Conservation (phyloP, 306 rosid genomes). For the Boehmeria nivea region DNA sequence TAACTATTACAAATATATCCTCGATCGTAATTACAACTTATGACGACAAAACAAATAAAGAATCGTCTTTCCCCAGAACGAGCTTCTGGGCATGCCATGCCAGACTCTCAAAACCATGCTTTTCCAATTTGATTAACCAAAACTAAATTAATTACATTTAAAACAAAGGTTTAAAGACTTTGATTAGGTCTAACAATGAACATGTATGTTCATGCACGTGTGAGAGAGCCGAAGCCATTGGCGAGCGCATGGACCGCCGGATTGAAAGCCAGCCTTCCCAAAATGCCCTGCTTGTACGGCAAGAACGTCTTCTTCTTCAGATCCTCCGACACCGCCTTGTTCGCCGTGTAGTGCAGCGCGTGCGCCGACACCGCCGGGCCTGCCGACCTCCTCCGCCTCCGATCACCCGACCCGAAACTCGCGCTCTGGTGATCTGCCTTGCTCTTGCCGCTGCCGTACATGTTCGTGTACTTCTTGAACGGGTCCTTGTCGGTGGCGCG, state of each 20-base stretch:
- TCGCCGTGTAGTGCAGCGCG: slow-evolving; percentile 61
- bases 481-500: slow-evolving; percentile 62
- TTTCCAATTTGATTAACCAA: too few relatives aligned
- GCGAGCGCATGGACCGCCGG: slow-evolving; percentile 38
- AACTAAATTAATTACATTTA: too few relatives aligned
- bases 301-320: slow-evolving; percentile 79
- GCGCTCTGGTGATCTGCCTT: slow-evolving; percentile 23
- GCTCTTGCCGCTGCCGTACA: slow-evolving; percentile 26
- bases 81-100: too few relatives aligned
- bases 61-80: too few relatives aligned
- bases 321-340: slow-evolving; percentile 66
- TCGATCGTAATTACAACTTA: neutral
- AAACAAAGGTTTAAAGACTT: too few relatives aligned
- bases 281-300: slow-evolving; percentile 83
- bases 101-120: too few relatives aligned
- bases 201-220: slow-evolving; percentile 21
- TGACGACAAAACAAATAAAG: slow-evolving; percentile 4
- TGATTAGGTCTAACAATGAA: too few relatives aligned
- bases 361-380: slow-evolving; percentile 49
- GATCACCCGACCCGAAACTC: slow-evolving; percentile 27
- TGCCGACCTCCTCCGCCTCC: slow-evolving; percentile 27
- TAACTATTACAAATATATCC: slow-evolving; percentile 2
- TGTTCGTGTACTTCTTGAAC: slow-evolving; percentile 37
- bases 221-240: slow-evolving; percentile 45
- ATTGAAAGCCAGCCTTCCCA: slow-evolving; percentile 59